These are phyloP conservation scores for Pyricularia pennisetigena DNA, from an alignment of 2,329 filamentous ascomycete genomes.

Conservation along the genomic window DNA sequence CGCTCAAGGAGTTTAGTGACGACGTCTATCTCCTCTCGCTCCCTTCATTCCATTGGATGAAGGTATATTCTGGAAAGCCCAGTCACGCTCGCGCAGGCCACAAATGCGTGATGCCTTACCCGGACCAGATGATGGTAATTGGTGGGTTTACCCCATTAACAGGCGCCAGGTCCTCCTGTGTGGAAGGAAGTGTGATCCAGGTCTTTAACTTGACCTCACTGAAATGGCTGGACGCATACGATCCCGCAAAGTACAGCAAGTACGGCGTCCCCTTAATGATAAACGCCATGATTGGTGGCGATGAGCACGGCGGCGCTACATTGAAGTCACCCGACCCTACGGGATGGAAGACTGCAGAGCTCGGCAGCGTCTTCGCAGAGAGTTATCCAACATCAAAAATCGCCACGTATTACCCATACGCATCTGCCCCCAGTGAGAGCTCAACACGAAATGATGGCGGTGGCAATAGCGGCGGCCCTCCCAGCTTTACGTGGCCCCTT, in stretches of 20 bases:
- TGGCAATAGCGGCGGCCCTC: slow-evolving; percentile 27
- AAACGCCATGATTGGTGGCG: slow-evolving; percentile 57
- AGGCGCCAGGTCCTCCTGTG: slow-evolving; percentile 25
- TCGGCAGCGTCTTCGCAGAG: slow-evolving; percentile 43
- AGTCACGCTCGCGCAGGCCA: slow-evolving; percentile 59
- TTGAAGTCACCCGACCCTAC: slow-evolving; percentile 51
- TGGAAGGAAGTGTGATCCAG: slow-evolving; percentile 42
- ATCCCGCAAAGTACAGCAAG: slow-evolving; percentile 48
- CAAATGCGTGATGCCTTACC: slow-evolving; percentile 64
- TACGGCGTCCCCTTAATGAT: slow-evolving; percentile 63
- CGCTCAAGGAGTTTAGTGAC: slow-evolving; percentile 34
- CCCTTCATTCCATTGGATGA: slow-evolving; percentile 72
- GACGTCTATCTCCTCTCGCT: slow-evolving; percentile 76
- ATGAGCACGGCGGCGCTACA: slow-evolving; percentile 57
- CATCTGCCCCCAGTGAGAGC: slow-evolving; percentile 18
- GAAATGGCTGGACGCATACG: slow-evolving; percentile 61
- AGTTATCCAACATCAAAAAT: slow-evolving; percentile 48
- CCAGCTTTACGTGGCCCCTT: slow-evolving; percentile 50
- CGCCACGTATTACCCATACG: slow-evolving; percentile 51
- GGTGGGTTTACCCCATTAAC: slow-evolving; percentile 46
- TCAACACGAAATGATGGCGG: slow-evolving; percentile 16
- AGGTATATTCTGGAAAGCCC: slow-evolving; percentile 32
- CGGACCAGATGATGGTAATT: slow-evolving; percentile 70
- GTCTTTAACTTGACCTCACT: slow-evolving; percentile 66
- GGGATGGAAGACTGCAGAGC: slow-evolving; percentile 36